Evolutionary conservation across 441 rosid genomes (phyloP), one percentile per base, ranked within the genome.

Genomic region (Aquilaria agallochum): DNA sequence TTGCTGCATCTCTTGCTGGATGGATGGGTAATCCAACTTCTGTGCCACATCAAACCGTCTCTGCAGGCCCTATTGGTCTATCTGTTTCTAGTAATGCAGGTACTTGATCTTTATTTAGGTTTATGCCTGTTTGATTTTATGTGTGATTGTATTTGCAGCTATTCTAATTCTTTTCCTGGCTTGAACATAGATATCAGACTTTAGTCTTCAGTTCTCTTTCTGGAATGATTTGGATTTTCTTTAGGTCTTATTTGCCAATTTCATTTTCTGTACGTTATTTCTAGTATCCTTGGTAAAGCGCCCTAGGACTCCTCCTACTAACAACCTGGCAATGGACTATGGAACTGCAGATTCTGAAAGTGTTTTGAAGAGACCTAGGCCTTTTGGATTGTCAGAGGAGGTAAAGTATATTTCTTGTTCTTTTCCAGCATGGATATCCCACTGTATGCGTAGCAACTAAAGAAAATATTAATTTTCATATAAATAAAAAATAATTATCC

Each of bases 341-440:
- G 85, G 81, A 68, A 81, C 83, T 62, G 87, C 87, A 55, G 87
- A 84, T 76, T 79, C 90, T 72, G 90, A 84, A 58, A 74, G 67
- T 67, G 81, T 78, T 9, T 42, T 77, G 73, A 81, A 84, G 77
- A 81, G 90, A 74, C 34, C 82, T 60, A 68, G 89, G 27, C 74
- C 83, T 56, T 81, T 83, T 72, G 89, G 86, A 66, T 74, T 86
- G 46, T 74, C 84, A 47, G 92, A 86, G 42, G 89, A 83, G 84
- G 92, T 83, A 69, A 53, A 53, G 46, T 30, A 15, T 65, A 40
- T 32, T 34, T 15, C 13, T 8, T 13, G 12, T 49, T 59, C 11
- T 27, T 20, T 33, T 10, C 42, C 4, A 36, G 42, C 42, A 36
- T 7, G 42, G 42, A 36, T 36, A 36, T 36, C 42, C 4, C 7